Evolutionary conservation across 1,284 basidiomycete species (phyloP), one percentile per base, ranked within the genome.

Genomic region (Leucoagaricus sp.): DNA sequence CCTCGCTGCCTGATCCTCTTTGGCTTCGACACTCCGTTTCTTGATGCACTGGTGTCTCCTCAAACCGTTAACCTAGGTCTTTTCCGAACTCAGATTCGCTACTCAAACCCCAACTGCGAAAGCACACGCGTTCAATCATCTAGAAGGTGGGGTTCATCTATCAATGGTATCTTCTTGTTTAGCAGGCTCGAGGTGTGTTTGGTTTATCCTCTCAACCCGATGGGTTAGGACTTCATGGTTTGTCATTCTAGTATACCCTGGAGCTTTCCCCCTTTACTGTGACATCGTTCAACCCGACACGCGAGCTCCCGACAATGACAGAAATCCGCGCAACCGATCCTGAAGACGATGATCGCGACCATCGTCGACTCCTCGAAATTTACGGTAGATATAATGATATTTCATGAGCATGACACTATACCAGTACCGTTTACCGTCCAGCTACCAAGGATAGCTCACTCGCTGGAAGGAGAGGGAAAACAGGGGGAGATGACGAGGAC

Each of bases 61-160:
- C 60, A 65, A 5, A 66, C 69, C 12, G 65, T 72, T 19, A 47
- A 64, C 29, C 65, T 76, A 13, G 63, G 64, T 21, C 69, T 79
- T 8, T 63, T 65, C 25, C 72, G 74, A 17, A 36, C 28, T 40
- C 13, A 38, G 31, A 17, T 49, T 45, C 34, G 12, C 13, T 4
- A 4, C 13, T 5, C 44, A 34, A 12, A 13, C 19, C 15, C 9
- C 28, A 21, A 48, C 10, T 10, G 34, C 29, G n/a, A 12, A 10
- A 34, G 29, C 26, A 26, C 13, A 41, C 40, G 29, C 21, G 33
- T 8, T 15, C 73, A n/a, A 67, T 63, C 15, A 65, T 12, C 60
- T 79, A 23, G 68, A 74, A 46, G 78, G 77, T 15, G 77, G 78
- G 59, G 74, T 80, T 21, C 66, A 71, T 25, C 66, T 79, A 17